phyloP scores from a whole-genome alignment of 306 rosid genomes.

The Albizia julibrissin region DNA sequence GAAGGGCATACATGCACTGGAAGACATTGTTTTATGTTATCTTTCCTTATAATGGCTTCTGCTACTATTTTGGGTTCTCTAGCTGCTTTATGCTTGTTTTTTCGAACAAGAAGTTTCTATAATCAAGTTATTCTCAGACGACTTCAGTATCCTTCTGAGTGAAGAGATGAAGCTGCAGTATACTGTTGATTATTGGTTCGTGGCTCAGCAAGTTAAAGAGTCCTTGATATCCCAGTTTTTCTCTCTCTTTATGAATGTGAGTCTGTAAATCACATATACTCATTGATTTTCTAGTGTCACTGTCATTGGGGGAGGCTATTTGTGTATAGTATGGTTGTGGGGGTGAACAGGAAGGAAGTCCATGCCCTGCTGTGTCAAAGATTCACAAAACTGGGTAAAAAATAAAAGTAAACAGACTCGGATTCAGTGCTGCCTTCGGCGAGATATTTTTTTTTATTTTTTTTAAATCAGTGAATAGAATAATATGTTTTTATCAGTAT shows the following conservation, averaged over 20 bases:
- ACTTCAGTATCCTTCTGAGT: constrained; percentile 28
- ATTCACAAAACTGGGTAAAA: not conserved
- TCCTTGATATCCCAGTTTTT: not conserved
- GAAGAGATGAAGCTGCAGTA: not conserved
- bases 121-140: constrained; percentile 42
- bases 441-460: not conserved
- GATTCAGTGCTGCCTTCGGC: not conserved
- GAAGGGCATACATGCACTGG: constrained; percentile 38
- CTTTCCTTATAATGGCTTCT: constrained; percentile 48
- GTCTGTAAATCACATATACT: constrained; percentile 22
- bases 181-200: constrained; percentile 1
- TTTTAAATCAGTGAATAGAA: not conserved
- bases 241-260: not conserved
- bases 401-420: not conserved
- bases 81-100: constrained; percentile 50
- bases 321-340: not conserved
- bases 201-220: not conserved
- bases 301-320: not conserved
- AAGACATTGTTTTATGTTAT: constrained; percentile 43
- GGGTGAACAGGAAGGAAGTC: not conserved
- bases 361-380: not conserved
- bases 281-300: not conserved
- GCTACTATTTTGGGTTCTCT: constrained; percentile 51
- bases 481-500: not conserved
- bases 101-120: constrained; percentile 57